Conservation (phyloP, 805 yeast species). For the Hanseniaspora guilliermondii region DNA sequence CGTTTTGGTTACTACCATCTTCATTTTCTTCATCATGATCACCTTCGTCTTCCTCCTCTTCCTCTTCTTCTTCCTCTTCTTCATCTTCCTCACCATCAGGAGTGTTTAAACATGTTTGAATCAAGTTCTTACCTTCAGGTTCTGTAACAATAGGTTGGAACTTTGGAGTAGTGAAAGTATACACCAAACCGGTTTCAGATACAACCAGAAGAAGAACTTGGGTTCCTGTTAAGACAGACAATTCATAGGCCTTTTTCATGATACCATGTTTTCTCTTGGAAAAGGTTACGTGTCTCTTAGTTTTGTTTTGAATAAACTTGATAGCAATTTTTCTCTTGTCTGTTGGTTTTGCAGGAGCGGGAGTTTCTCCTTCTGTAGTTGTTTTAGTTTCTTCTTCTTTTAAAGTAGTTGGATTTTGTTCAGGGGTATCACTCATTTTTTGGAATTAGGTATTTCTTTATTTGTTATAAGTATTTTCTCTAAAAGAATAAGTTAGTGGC, state of each 20-base stretch:
- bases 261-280: slow-evolving; percentile 97
- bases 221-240: slow-evolving; percentile 92
- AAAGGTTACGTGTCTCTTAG: slow-evolving; percentile 94
- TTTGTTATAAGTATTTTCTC: too few species aligned
- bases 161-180: slow-evolving; percentile 97
- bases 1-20: slow-evolving; percentile 72
- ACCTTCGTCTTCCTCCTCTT: slow-evolving; percentile 29
- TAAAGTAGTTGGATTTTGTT: slow-evolving; percentile 11
- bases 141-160: slow-evolving; percentile 95
- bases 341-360: slow-evolving; percentile 25
- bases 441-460: too few species aligned
- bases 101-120: slow-evolving; percentile 69
- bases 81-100: slow-evolving; percentile 15
- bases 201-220: slow-evolving; percentile 91
- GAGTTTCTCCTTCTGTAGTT: slow-evolving; percentile 16
- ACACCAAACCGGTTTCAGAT: slow-evolving; percentile 95
- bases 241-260: slow-evolving; percentile 98
- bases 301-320: slow-evolving; percentile 92
- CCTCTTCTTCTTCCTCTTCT: slow-evolving; percentile 15
- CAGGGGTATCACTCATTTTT: background rate
- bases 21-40: slow-evolving; percentile 13
- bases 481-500: too few species aligned
- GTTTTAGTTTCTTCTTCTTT: slow-evolving; percentile 10
- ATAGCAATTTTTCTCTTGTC: slow-evolving; percentile 88
- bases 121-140: slow-evolving; percentile 91